Evolutionary conservation across 2,329 filamentous ascomycete species (phyloP).

Genomic region (Scortechinia acanthostroma): DNA sequence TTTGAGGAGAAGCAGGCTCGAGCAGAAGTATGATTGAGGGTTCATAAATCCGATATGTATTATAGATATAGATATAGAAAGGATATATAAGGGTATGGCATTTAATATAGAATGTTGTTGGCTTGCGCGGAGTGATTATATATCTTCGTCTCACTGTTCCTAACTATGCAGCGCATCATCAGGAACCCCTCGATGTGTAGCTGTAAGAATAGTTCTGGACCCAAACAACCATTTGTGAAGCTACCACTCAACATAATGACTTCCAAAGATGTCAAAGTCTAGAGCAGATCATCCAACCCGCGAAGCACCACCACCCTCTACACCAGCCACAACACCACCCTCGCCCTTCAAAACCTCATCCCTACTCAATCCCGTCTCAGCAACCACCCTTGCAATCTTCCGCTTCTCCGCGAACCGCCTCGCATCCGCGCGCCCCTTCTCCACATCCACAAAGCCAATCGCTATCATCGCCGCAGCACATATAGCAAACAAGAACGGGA

Average conservation of each 20-base stretch:
- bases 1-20: neutral
- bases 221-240: neutral
- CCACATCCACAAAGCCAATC: constrained; percentile 27
- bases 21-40: too few relatives aligned
- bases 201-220: neutral
- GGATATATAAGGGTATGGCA: neutral
- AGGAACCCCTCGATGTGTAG: neutral
- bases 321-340: neutral
- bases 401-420: constrained; percentile 22
- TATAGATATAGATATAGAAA: too few relatives aligned
- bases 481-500: constrained; percentile 28
- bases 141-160: neutral
- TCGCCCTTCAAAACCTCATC: constrained; percentile 10
- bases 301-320: neutral
- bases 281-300: neutral
- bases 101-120: neutral
- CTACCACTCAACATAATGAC: neutral
- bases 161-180: neutral
- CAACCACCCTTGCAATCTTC: constrained; percentile 15
- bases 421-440: constrained; percentile 27
- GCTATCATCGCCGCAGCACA: constrained; percentile 23
- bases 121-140: neutral
- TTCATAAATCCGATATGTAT: too few relatives aligned
- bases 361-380: constrained; percentile 13
- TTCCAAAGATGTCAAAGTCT: neutral